Base-by-base conservation (phyloP, 2,329 filamentous ascomycete species). In the Ceratocystis cacaofunesta region DNA sequence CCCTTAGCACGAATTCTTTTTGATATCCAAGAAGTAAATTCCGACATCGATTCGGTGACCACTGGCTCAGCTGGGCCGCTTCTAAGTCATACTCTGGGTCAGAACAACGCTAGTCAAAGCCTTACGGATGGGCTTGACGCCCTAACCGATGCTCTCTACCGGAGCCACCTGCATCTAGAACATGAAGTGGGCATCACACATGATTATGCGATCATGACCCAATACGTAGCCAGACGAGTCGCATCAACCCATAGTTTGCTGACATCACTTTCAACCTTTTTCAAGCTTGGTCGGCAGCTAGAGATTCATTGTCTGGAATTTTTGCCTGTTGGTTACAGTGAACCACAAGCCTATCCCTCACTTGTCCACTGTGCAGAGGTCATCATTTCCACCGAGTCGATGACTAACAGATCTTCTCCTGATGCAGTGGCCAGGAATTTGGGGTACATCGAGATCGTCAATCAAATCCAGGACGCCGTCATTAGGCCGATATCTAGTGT, bases 1-100 rank as follows among this genome's bases (percentile, higher is more conserved):
- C 92, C 94, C 2, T 82, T 99, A 61, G 96, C 92, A 4, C 85
- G 90, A 65, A 92, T 96, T 4, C 85, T 97, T 5, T 99, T 99
- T 76, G 94, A 99, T 75, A 87, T 94, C 2, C 94, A 97, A 73
- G 94, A 97, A 76, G 88, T 99, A 69, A 92, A 97, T 76, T 95
- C 92, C 0, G 91, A 95, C 73, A 96, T 99, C 69, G 90, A 99
- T 74, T 83, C 84, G 2, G 82, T 97, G 50, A 95, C 92, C 5
- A 94, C 91, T 1, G 86, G 88, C 69, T 89, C 87, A 32, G 91
- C 94, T 2, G 78, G 92, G 0, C 89, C 91, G 0, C 80, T 99
- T 32, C 82, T 99, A 22, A 78, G 85, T 36, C 82, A 96, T 74
- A 95, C 92, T 2, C 81, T 85, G 68, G 78, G 83, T 55, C 89